Percentiles rank a stretch among this genome's conserved stretches.
These are phyloP conservation scores for Pelargonium exstipulatum DNA, from an alignment of 441 rosid species.

Conservation along the genomic window DNA sequence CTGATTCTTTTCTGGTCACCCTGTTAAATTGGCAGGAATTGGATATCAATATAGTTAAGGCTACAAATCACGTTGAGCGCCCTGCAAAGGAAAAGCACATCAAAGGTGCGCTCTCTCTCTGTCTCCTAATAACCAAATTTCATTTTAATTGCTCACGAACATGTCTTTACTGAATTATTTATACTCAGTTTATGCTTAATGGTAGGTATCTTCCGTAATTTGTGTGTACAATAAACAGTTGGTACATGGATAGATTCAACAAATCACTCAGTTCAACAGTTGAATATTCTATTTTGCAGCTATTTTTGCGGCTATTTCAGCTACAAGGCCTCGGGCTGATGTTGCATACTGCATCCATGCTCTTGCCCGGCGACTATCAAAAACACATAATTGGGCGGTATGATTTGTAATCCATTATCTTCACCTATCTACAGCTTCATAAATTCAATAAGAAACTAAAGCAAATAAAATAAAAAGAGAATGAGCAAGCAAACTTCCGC, in stretches of 20 bases:
- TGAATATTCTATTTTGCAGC: conserved; percentile 47
- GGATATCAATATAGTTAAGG: conserved; percentile 88
- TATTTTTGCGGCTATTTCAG: conserved; percentile 83
- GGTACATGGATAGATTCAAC: conserved; percentile 1
- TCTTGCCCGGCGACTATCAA: conserved; percentile 71
- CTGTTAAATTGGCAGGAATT: conserved; percentile 47
- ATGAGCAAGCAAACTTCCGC: neutral
- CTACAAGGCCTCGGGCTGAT: conserved; percentile 95
- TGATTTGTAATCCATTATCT: conserved; percentile 13
- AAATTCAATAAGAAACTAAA: neutral
- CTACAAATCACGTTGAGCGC: conserved; percentile 87
- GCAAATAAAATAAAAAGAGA: neutral
- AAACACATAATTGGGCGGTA: conserved; percentile 98
- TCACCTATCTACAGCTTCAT: neutral
- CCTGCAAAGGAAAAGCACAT: conserved; percentile 89
- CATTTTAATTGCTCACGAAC: conserved; percentile 1
- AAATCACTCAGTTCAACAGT: conserved; percentile 12
- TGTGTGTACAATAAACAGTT: neutral
- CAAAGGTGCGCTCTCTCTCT: conserved; percentile 40
- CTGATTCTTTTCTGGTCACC: conserved; percentile 8
- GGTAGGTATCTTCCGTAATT: neutral
- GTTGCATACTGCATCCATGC: conserved; percentile 95
- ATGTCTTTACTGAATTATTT: neutral
- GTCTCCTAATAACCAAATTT: neutral
- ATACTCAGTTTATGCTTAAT: neutral